A percentile compares a stretch with the other conserved stretches of the same genome.
These are phyloP conservation scores for Cucumis melo DNA, from an alignment of 306 rosid species.

Conservation along the genomic window DNA sequence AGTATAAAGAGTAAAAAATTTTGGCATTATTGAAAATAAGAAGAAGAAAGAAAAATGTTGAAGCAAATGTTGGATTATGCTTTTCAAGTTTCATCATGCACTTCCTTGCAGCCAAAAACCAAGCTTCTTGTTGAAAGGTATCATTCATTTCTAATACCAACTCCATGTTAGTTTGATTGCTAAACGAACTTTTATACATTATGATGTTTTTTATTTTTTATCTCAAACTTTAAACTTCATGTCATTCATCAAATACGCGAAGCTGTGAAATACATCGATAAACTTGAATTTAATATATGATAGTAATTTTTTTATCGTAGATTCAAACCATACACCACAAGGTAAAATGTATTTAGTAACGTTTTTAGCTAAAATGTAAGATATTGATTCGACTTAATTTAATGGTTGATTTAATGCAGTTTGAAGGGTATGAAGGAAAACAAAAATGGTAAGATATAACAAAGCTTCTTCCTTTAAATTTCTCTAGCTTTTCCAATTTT, in stretches of 20 bases:
- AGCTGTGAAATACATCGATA: neutral
- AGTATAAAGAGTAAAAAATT: neutral
- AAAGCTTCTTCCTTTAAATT: too few relatives aligned
- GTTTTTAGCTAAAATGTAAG: neutral
- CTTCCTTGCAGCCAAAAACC: neutral
- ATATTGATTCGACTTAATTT: neutral
- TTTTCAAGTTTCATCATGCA: neutral
- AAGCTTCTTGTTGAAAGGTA: neutral
- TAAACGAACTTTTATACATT: neutral
- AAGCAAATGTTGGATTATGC: neutral
- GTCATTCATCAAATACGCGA: too few relatives aligned
- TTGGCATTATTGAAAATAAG: neutral
- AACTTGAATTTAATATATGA: neutral
- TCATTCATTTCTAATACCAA: neutral
- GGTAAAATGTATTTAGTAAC: too few relatives aligned
- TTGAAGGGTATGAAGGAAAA: neutral
- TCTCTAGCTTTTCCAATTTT: too few relatives aligned
- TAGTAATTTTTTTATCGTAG: too few relatives aligned
- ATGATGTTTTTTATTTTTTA: too few relatives aligned
- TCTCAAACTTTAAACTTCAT: too few relatives aligned
- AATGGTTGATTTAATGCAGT: neutral
- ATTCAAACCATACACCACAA: too few relatives aligned
- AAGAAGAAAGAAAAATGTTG: neutral
- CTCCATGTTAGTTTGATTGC: neutral
- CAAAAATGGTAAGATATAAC: neutral